Evolutionary conservation across 176 grass and related monocot species (phyloP), one percentile per base, ranked within the genome.

Genomic region (Ensete ventricosum): DNA sequence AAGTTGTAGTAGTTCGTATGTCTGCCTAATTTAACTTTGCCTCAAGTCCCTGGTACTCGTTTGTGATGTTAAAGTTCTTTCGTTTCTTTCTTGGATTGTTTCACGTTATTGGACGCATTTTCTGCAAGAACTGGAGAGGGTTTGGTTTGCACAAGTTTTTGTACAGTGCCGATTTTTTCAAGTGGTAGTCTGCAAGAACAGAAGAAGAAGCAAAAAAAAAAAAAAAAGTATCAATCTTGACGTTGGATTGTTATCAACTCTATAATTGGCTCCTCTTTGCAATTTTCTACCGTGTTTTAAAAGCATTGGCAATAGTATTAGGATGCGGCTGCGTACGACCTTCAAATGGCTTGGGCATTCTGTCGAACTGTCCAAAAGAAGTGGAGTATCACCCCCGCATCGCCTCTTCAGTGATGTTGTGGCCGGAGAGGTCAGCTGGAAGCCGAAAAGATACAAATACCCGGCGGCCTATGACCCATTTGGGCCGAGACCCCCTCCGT

Each of bases 381-480:
- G 48, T 23, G 9, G 70, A 68, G 63, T 78, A 22, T 51, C 55
- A 55, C 4, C 81, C 64, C 83, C 53, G 21, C 25, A 55, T 78
- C 53, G 72, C 65, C 19, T 82, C 23, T 89, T 89, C 76, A 81
- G 82, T 76, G 86, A 84, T 52, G 20, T 29, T 52, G 43, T 65
- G 29, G 55, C 76, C 20, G 86, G 74, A 69, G 84, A 86, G 19
- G 17, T 53, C 11, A 27, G 53, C 10, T 78, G 74, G 0, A 78
- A 80, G 29, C 54, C 80, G 20, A 98, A 91, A 72, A 87, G 78
- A 19, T 98, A 85, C 82, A 93, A 82, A 25, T 98, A 91, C 54
- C 94, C 94, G 54, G 79, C 81, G 77, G 76, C 84, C 57, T 98
- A 98, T 62, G 85, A 91, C 6, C 94, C 94, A 12, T 98, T 82